Evolutionary conservation across 805 yeast genomes (phyloP), one percentile per base, ranked within the genome.

Genomic region (Lipomyces orientalis): DNA sequence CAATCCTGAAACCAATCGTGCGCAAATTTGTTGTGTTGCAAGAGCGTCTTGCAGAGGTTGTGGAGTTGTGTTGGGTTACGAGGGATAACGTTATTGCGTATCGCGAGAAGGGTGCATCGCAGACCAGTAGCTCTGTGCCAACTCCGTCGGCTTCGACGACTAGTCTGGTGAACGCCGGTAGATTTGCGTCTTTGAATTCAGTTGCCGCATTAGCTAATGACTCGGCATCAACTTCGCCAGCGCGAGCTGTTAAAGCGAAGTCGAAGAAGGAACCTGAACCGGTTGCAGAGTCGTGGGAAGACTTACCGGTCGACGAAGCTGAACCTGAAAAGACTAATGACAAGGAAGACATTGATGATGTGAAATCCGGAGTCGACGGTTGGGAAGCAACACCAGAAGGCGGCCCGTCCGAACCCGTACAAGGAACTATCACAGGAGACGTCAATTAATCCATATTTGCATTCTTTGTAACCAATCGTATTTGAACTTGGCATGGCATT

Each of bases 221-320:
- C 8, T 52, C 61, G 8, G 51, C 54, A 22, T 25, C 34, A 10
- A 52, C 55, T 14, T 52, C 55, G 2, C 34, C 55, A 12, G 16
- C 34, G 34, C 55, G 34, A 1, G 19, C 55, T 25, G 57, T 10
- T 33, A 43, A 60, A 43, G 34, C 25, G 25, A 12, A n/a, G 57
- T 19, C 35, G 54, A 58, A 51, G 33, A 14, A 60, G 9, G 58
- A 52, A 54, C 22, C 61, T 25, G 68, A 64, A 37, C 68, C 71
- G 1, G 56, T 69, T 5, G 72, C 64, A 6, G 64, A 64, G 14
- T 69, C 72, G 10, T 69, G 72, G 72, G 72, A 69, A 51, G 71
- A 67, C n/a, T 25, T 69, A 37, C 62, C 62, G n/a, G 69, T 55
- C n/a, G 67, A 67, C 2, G 62, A 58, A 8, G 64, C 29, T 19